Evolutionary conservation across 1,284 basidiomycete genomes (phyloP).

Genomic region (Ganoderma resinaceum): DNA sequence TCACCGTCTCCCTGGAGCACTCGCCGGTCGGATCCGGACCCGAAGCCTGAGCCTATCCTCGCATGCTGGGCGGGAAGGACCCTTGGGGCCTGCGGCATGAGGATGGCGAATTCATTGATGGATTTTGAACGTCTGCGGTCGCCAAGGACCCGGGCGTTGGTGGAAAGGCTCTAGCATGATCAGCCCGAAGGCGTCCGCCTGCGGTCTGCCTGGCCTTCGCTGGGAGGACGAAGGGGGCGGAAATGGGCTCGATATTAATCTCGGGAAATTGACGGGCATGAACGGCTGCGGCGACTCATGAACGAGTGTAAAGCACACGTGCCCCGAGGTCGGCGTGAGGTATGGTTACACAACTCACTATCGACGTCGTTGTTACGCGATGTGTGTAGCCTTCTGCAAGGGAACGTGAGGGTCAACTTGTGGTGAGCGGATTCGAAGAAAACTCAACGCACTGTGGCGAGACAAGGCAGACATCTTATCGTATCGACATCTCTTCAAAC

Average conservation of each 20-base stretch:
- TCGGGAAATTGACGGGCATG: slow-evolving; percentile 1
- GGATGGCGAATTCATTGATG: background rate
- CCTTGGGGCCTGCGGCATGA: background rate
- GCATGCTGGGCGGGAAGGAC: background rate
- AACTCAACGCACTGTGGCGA: background rate
- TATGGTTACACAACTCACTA: background rate
- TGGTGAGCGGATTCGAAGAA: too few species aligned
- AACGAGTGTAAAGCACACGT: background rate
- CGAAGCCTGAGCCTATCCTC: background rate
- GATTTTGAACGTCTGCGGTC: background rate
- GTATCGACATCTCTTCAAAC: background rate
- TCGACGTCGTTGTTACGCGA: background rate
- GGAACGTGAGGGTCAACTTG: too few species aligned
- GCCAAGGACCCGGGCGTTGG: background rate
- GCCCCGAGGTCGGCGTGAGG: background rate
- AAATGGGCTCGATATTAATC: background rate
- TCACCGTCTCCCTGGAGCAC: background rate
- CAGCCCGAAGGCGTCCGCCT: background rate
- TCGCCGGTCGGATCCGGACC: background rate
- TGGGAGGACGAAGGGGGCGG: background rate
- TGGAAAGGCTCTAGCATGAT: background rate
- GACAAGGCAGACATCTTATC: background rate
- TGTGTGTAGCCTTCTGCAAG: background rate
- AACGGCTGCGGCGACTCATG: background rate
- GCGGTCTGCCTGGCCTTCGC: background rate